Evolutionary conservation across 805 yeast genomes (phyloP), one percentile per base, ranked within the genome.

Genomic region (Geotrichum ghanense): DNA sequence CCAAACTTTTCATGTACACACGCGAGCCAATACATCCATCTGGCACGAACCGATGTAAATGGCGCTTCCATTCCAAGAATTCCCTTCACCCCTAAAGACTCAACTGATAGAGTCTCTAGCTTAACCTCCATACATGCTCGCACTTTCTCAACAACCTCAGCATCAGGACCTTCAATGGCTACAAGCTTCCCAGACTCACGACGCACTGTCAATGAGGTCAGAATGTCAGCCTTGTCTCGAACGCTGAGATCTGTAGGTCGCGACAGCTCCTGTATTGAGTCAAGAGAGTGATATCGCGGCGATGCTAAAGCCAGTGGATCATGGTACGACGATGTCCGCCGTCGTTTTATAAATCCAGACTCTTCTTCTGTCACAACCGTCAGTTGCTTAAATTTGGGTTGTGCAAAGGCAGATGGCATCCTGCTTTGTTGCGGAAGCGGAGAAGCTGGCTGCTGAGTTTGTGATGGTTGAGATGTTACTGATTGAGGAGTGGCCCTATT

Each of bases 1-100:
- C 53, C 46, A 14, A 53, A 52, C 42, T 50, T 44, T 39, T 56
- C 57, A 23, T 56, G 57, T 23, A 56, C 43, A 25, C 58, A 56
- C 20, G 57, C 47, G 20, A 56, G 43, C 31, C 48, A 50, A 54
- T 56, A 56, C 56, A 55, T 48, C 42, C 47, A 51, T 20, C 50
- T 37, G 16, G 60, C 59, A 14, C 22, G 44, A 31, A 25, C 44
- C 26, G 37, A 42, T 34, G 19, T 41, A 46, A 20, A 50, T 37
- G 21, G 52, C 50, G 21, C 39, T 26, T 17, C 20, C 31, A 19
- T 21, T 17, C 2, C 46, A 19, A 3, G 14, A 6, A 39, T 16
- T 6, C 4, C 10, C 42, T 39, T n/a, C 9, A 39, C 6, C 17
- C 19, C 37, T 31, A 31, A 12, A 12, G 37, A 6, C 14, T 31